Conservation (phyloP, 2,329 filamentous ascomycete species). For the Lizonia empirigonia region DNA sequence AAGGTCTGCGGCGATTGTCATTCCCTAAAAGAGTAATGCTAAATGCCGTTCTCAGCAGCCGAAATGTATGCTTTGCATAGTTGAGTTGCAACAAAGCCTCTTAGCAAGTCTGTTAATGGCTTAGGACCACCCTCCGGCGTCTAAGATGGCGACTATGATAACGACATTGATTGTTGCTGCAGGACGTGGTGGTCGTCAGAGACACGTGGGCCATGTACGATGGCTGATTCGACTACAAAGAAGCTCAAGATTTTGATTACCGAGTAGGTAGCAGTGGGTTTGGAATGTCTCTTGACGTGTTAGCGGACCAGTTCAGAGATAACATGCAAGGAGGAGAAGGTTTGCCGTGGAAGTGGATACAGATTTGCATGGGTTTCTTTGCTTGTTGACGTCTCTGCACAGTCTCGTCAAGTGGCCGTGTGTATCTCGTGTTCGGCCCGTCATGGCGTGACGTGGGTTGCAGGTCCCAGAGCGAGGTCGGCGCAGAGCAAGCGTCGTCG, state of each 20-base stretch:
- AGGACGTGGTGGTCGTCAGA: background rate
- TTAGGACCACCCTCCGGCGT: background rate
- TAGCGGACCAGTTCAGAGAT: background rate
- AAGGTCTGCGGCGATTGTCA: background rate
- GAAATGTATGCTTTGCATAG: too few relatives aligned
- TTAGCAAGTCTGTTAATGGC: background rate
- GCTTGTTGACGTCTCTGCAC: background rate
- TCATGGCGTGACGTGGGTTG: background rate
- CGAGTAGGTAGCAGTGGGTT: too few relatives aligned
- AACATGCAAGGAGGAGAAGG: background rate
- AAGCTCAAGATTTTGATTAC: background rate
- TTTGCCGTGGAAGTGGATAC: background rate
- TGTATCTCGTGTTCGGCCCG: conserved; percentile 2
- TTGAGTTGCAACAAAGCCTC: too few relatives aligned
- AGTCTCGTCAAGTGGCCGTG: background rate
- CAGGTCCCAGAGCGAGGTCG: background rate
- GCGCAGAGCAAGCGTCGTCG: conserved; percentile 14
- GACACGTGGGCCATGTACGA: background rate
- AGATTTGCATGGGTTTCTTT: background rate
- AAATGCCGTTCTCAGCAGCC: too few relatives aligned
- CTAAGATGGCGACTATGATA: background rate
- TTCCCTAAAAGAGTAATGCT: background rate
- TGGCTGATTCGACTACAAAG: background rate
- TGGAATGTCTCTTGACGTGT: too few relatives aligned
- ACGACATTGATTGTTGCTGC: background rate